Base-by-base conservation (phyloP, 495 filamentous ascomycete genomes). In the Neurospora sp. region DNA sequence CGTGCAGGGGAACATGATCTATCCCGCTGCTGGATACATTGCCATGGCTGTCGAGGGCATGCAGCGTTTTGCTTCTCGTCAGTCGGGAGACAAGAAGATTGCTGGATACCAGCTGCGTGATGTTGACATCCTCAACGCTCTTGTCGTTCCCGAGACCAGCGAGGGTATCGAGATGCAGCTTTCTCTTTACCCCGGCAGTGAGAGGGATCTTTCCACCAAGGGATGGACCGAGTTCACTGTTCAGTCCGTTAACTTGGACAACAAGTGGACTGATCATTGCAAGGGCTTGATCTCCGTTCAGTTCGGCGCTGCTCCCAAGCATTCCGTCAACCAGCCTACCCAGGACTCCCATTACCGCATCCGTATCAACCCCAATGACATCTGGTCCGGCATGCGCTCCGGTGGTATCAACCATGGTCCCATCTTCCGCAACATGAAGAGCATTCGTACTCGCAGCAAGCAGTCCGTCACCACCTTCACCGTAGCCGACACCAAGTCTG, bases 11-110 rank as follows among this genome's bases (percentile, higher is more conserved):
- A 78, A 78, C 48, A 79, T 78, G 39, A 77, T 91, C 1, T 88
- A 88, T 53, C 89, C 89, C 2, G 88, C 82, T 12, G 83, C 88
- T 5, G 85, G 83, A 0, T 88, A 86, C 71, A 74, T 86, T 14
- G 76, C 81, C 5, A 86, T 86, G 77, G 87, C 85, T 4, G 72
- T 88, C 1, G 89, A 91, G 73, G 84, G 81, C 0, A 74, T 77
- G 69, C 40, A 40, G 4, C 71, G 78, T 77, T 4, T 70, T 12
- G 61, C 76, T 39, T 65, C 71, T 7, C 40, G 70, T 38, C 31
- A 73, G 20, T 10, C 42, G 0, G 44, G 59, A 0, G 71, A 61
- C 6, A 68, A 65, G 39, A 37, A 39, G 5, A 69, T 76, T 9
- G 12, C 22, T 3, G 74, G 80, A 11, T 83, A 75, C 65, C 79